Conservation (phyloP, 1,284 basidiomycete species). For the Ceratobasidium sp. region DNA sequence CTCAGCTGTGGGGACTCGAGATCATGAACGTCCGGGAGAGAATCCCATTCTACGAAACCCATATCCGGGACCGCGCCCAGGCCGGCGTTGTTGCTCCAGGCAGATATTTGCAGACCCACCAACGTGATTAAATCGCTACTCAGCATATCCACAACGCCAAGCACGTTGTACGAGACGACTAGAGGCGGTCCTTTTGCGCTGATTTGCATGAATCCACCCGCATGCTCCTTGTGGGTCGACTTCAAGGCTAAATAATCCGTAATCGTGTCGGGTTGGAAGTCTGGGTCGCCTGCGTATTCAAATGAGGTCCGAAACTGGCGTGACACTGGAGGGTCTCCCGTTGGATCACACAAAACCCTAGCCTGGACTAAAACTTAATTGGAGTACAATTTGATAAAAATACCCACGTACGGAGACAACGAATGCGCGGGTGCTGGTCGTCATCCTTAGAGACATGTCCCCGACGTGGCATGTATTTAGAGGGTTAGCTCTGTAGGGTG, state of each 20-base stretch:
- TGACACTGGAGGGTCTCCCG: background rate
- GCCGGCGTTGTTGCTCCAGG: no score
- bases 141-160: constrained; percentile 10
- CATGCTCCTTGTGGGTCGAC: no score
- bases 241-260: background rate
- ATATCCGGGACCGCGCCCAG: background rate
- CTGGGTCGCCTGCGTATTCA: background rate
- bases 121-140: background rate
- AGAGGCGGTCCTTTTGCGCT: background rate
- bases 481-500: background rate
- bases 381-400: background rate
- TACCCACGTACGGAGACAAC: background rate
- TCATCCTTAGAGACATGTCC: background rate
- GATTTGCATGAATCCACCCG: no score
- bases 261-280: background rate
- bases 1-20: background rate
- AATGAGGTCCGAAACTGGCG: background rate
- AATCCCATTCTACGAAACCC: background rate
- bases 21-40: background rate
- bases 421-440: background rate
- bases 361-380: background rate
- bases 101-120: background rate
- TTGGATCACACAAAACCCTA: background rate
- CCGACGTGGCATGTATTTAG: background rate
- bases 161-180: background rate